Percentiles rank a stretch among this genome's conserved stretches.
phyloP scores from a whole-genome alignment of 139 green algal genomes.

The Gonium pectorale region DNA sequence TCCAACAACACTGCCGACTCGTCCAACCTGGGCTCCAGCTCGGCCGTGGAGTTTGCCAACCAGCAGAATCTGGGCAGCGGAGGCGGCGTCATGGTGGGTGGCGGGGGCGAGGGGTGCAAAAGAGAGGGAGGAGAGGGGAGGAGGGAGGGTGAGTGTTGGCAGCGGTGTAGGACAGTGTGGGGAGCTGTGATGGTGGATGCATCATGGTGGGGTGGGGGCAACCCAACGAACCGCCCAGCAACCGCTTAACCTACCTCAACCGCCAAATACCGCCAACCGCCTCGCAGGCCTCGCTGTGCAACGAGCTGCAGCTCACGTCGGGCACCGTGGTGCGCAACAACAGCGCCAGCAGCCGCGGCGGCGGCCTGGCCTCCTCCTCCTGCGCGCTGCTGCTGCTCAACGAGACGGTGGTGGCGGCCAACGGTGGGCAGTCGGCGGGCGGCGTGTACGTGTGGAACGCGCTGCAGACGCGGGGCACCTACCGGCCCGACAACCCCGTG shows the following conservation, averaged over 20 bases:
- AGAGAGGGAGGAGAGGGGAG: too few relatives aligned
- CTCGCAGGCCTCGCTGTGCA: constrained; percentile 1
- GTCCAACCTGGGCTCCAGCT: neutral
- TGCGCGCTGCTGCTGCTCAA: constrained; percentile 14
- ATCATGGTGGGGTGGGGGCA: constrained; percentile 10
- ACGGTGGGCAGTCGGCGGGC: neutral
- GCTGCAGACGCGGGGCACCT: neutral
- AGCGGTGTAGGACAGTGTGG: too few relatives aligned
- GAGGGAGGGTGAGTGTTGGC: too few relatives aligned
- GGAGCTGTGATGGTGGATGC: too few relatives aligned
- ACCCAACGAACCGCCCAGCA: too few relatives aligned
- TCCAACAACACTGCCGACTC: neutral
- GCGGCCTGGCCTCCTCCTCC: neutral
- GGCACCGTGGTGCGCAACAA: neutral
- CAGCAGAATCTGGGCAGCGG: neutral
- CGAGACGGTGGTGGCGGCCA: neutral
- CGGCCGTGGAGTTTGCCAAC: neutral
- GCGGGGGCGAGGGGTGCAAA: too few relatives aligned
- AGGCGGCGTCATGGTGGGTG: constrained; percentile 6
- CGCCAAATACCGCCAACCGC: too few relatives aligned
- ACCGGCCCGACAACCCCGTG: neutral
- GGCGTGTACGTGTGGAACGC: neutral
- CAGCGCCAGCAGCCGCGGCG: constrained; percentile 2
- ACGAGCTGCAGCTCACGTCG: constrained; percentile 16
- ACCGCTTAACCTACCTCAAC: too few relatives aligned